Base-by-base conservation (phyloP, 2,329 filamentous ascomycete species). In the Ceratocystis alfenasii region DNA sequence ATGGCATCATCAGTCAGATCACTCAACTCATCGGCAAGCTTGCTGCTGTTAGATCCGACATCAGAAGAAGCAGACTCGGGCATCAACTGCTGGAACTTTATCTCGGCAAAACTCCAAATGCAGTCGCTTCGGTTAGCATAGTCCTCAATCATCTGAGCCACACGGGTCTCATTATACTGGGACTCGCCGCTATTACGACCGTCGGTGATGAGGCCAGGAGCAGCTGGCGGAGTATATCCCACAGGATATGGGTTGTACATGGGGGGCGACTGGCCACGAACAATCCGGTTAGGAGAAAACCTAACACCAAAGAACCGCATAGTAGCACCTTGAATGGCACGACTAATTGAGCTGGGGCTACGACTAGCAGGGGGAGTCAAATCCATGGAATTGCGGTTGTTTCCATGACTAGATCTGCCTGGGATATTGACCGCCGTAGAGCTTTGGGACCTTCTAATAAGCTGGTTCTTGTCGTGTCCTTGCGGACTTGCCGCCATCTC, bases 61-160 rank as follows among this genome's bases (percentile, higher is more conserved):
- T 59, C 44, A 7, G 78, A 73, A 3, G 78, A 76, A n/a, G 82
- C 75, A 15, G 86, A 85, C 5, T 87, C 86, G 2, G 94, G 94
- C 62, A 96, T 84, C n/a, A 99, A 82, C 75, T 99, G 94, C 75
- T 95, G 94, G 76, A 95, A 96, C 76, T 99, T 99, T 73, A 99
- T 93, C 76, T 99, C 93, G 5, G 94, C 94, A 75, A 99, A 97
- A 2, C 93, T 92, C 74, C 92, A 99, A 2, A 99, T 92, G 59
- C 96, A 94, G 74, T 99, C 92, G 73, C 92, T 96, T 48, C 92
- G 83, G 41, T 91, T 94, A 1, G 94, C 94, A 69, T 90, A 87
- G 71, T 97, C 92, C 74, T 99, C 93, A 66, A 97, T 91, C 57
- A 84, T 82, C 72, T 91, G 87, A 1, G 93, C 85, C 50, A 89